A percentile compares a stretch with the other conserved stretches of the same genome.
Conservation (phyloP, 2,329 filamentous ascomycete genomes). For the Aureobasidium melanogenum region DNA sequence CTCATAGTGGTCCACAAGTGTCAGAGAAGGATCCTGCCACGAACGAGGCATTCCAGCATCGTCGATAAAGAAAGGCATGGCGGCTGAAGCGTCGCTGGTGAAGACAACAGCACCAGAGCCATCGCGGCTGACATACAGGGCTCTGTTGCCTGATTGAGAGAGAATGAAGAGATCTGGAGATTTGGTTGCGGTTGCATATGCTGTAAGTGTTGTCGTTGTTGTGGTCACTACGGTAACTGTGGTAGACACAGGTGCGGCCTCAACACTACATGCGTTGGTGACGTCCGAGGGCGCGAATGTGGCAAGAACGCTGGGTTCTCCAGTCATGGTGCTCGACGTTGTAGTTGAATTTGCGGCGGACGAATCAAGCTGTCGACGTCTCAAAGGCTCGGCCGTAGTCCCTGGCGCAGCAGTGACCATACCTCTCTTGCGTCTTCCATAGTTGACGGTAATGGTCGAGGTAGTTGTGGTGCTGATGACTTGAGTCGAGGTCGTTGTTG, state of each 20-base stretch:
- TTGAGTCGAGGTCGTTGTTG: not conserved
- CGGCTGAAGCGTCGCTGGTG: not conserved
- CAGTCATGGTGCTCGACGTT: not conserved
- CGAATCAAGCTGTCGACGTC: not conserved
- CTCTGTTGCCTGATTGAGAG: not conserved
- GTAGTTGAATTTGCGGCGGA: not conserved
- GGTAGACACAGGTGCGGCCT: not conserved
- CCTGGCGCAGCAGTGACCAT: not conserved
- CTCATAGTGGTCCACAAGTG: not conserved
- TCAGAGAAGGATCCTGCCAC: not conserved
- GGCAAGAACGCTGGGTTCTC: not conserved
- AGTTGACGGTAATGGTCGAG: not conserved
- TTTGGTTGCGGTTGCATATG: not conserved
- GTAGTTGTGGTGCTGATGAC: conserved; percentile 1
- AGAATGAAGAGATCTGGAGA: not conserved
- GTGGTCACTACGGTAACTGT: not conserved
- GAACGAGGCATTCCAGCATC: not conserved
- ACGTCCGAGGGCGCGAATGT: not conserved
- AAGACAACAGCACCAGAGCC: not conserved
- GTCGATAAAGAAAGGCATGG: not conserved
- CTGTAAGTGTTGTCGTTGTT: conserved; percentile 3
- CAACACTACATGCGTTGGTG: not conserved
- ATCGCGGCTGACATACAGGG: not conserved
- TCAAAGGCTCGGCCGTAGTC: not conserved
- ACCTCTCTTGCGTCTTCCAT: not conserved